A percentile compares a stretch with the other conserved stretches of the same genome.
These are phyloP conservation scores for Xylaria acuta DNA, from an alignment of 495 filamentous ascomycete genomes.

Conservation along the genomic window DNA sequence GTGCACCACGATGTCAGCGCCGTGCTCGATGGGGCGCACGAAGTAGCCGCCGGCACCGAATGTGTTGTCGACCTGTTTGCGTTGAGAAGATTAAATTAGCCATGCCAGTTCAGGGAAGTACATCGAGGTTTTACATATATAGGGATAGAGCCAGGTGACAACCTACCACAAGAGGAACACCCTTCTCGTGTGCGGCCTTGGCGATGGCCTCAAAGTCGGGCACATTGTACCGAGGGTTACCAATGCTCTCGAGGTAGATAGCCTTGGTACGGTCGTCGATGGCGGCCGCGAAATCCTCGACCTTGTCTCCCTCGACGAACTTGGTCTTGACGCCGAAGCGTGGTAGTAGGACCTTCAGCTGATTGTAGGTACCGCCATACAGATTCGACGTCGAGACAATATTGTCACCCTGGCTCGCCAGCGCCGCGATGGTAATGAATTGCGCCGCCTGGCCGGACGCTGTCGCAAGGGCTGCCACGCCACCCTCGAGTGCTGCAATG, in stretches of 20 bases:
- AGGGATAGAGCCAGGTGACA: not conserved
- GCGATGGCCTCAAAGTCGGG: slow-evolving; percentile 87
- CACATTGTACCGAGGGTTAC: slow-evolving; percentile 95
- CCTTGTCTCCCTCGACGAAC: slow-evolving; percentile 85
- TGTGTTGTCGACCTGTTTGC: slow-evolving; percentile 83
- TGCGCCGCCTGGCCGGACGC: slow-evolving; percentile 93
- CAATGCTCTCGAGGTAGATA: slow-evolving; percentile 95
- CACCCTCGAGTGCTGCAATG: slow-evolving; percentile 93
- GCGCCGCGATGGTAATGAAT: slow-evolving; percentile 87
- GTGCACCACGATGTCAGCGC: slow-evolving; percentile 94
- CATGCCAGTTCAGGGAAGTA: not conserved
- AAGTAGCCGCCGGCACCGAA: slow-evolving; percentile 97
- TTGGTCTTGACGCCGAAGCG: slow-evolving; percentile 88
- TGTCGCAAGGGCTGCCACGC: slow-evolving; percentile 86
- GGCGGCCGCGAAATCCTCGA: slow-evolving; percentile 78
- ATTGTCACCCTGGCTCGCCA: slow-evolving; percentile 89
- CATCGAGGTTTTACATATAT: not conserved
- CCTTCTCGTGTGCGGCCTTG: slow-evolving; percentile 78
- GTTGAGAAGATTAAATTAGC: slow-evolving; percentile 1
- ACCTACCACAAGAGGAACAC: slow-evolving; percentile 83
- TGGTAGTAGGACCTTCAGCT: slow-evolving; percentile 91
- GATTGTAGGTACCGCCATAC: slow-evolving; percentile 98
- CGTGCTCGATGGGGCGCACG: slow-evolving; percentile 86
- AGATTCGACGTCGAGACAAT: slow-evolving; percentile 92
- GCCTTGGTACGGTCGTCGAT: slow-evolving; percentile 98